These are phyloP conservation scores for Populus tremula DNA, from an alignment of 345 rosid species.

Conservation along the genomic window DNA sequence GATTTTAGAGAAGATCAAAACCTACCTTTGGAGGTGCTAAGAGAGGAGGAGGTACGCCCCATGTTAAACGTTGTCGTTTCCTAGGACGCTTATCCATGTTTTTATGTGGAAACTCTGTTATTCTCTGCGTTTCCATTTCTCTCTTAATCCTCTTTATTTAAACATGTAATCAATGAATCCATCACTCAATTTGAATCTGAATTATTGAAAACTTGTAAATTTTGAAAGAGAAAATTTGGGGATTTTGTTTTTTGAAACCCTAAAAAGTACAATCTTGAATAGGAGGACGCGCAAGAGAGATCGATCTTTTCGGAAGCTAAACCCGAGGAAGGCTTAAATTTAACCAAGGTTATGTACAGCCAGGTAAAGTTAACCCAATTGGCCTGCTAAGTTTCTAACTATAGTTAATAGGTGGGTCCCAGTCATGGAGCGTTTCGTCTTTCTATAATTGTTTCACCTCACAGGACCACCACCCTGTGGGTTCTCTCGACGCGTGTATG, in stretches of 20 bases:
- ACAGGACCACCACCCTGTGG: background rate
- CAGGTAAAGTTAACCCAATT: background rate
- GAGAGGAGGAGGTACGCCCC: conserved; percentile 63
- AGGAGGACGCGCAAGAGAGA: background rate
- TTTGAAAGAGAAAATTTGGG: background rate
- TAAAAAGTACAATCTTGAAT: background rate
- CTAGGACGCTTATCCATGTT: conserved; percentile 68
- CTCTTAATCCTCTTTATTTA: background rate
- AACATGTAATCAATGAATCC: background rate
- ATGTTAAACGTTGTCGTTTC: conserved; percentile 65
- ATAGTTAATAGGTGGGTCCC: background rate
- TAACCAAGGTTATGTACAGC: conserved; percentile 4
- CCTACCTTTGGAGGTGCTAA: conserved; percentile 54
- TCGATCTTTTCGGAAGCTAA: background rate
- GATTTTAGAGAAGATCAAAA: conserved; percentile 3
- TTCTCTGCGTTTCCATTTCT: conserved; percentile 61
- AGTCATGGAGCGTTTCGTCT: background rate
- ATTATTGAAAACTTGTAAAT: background rate
- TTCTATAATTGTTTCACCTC: background rate
- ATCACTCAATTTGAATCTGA: background rate
- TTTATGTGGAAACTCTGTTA: conserved; percentile 54
- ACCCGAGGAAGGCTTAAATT: background rate
- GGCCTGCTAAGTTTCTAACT: background rate
- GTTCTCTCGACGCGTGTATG: background rate
- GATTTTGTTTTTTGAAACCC: background rate